Evolutionary conservation across 2,329 filamentous ascomycete genomes (phyloP).

Genomic region (Aspergillus quadrilineatus): DNA sequence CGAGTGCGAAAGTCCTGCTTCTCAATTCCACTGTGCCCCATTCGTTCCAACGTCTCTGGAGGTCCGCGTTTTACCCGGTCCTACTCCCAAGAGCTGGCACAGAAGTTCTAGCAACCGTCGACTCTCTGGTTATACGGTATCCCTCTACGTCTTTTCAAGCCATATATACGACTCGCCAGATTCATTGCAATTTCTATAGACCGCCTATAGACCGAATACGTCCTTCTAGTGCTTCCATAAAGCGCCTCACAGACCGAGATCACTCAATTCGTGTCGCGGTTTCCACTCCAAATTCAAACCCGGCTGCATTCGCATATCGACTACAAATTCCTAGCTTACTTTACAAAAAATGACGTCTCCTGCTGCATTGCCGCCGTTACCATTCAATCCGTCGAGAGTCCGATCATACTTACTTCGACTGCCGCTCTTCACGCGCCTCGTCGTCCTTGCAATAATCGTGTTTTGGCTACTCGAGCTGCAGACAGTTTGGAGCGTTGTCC

Average conservation of each 20-base stretch:
- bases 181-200: background rate
- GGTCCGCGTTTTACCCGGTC: background rate
- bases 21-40: background rate
- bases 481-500: slow-evolving; percentile 66
- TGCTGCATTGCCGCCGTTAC: slow-evolving; percentile 51
- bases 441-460: slow-evolving; percentile 64
- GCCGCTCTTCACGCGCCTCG: slow-evolving; percentile 79
- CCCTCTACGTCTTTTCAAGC: background rate
- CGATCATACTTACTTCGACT: slow-evolving; percentile 80
- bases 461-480: slow-evolving; percentile 71
- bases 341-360: slow-evolving; percentile 42
- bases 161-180: background rate
- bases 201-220: background rate
- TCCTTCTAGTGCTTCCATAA: background rate
- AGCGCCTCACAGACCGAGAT: background rate
- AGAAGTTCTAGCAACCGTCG: background rate
- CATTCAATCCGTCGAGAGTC: slow-evolving; percentile 70
- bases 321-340: background rate
- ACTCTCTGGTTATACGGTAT: background rate
- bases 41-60: background rate
- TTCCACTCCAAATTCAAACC: background rate
- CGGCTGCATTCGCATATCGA: background rate
- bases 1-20: background rate
- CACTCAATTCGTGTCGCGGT: background rate
- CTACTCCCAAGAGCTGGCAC: background rate